A percentile compares a stretch with the other conserved stretches of the same genome.
Evolutionary conservation across 202 grass and related monocot genomes (phyloP).

Genomic region (Carex sylvatica): DNA sequence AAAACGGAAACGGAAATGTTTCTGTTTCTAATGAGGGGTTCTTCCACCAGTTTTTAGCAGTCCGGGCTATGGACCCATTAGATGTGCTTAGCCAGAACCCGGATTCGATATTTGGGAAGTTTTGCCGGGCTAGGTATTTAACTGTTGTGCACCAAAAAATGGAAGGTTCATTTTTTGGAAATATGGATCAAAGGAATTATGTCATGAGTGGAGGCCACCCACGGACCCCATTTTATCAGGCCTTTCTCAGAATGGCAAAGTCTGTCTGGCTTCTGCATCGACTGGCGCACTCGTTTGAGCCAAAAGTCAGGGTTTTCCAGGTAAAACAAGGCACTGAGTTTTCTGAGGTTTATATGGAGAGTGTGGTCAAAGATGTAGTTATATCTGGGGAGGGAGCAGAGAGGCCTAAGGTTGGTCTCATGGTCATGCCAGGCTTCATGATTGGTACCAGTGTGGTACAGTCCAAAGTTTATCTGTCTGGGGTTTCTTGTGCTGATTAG

Average conservation of each 20-base stretch:
- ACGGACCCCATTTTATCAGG: constrained; percentile 89
- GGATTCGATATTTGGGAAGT: constrained; percentile 83
- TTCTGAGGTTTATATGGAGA: constrained; percentile 92
- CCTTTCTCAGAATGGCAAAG: constrained; percentile 84
- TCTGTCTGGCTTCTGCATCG: constrained; percentile 92
- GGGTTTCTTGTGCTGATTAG: constrained; percentile 58
- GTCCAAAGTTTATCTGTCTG: constrained; percentile 68
- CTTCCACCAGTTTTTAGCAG: constrained; percentile 91
- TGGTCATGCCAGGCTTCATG: constrained; percentile 97
- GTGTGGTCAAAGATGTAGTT: constrained; percentile 62
- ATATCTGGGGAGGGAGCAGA: constrained; percentile 42
- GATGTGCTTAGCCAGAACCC: constrained; percentile 95
- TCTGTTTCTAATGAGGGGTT: constrained; percentile 66
- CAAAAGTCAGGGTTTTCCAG: constrained; percentile 78
- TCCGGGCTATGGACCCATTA: constrained; percentile 86
- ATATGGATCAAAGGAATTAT: constrained; percentile 94
- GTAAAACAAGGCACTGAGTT: constrained; percentile 68
- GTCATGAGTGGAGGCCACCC: constrained; percentile 88
- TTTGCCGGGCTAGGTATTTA: constrained; percentile 81
- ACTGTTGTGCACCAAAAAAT: constrained; percentile 83
- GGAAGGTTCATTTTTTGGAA: constrained; percentile 93
- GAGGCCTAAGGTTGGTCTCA: constrained; percentile 74
- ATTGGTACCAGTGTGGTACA: constrained; percentile 62
- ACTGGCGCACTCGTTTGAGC: constrained; percentile 77
- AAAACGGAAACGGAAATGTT: constrained; percentile 36